Percentiles rank a stretch among this genome's conserved stretches.
phyloP scores from a whole-genome alignment of 768 basidiomycete genomes.

The Polyporus arcularius region DNA sequence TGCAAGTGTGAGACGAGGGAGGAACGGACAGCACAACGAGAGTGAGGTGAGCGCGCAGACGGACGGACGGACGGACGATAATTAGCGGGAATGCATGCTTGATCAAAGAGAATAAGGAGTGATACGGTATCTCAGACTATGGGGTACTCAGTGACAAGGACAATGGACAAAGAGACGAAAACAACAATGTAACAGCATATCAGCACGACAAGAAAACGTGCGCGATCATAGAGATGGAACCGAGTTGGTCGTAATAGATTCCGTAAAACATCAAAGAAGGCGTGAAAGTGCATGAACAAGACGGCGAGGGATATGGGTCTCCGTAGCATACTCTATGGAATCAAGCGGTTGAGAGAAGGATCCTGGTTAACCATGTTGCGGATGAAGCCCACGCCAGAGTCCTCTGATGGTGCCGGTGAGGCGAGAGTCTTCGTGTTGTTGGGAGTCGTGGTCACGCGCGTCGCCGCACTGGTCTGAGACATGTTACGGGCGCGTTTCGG shows the following conservation, averaged over 20 bases:
- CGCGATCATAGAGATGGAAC: conserved; percentile 26
- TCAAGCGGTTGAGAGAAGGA: conserved; percentile 53
- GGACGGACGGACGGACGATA: conserved; percentile 3
- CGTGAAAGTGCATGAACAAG: conserved; percentile 20
- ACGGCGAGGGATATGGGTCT: background rate
- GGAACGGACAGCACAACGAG: conserved; percentile 26
- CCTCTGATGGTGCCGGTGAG: conserved; percentile 77
- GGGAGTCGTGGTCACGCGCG: conserved; percentile 37
- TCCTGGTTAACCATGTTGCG: conserved; percentile 80
- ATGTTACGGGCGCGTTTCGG: conserved; percentile 68
- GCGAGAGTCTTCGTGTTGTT: conserved; percentile 48
- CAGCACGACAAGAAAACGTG: conserved; percentile 25
- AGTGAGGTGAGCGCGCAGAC: conserved; percentile 10
- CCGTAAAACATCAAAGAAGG: conserved; percentile 26
- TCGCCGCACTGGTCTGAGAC: conserved; percentile 71
- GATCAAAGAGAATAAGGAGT: conserved; percentile 30
- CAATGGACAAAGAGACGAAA: conserved; percentile 20
- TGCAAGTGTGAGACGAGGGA: background rate
- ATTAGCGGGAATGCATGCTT: conserved; percentile 24
- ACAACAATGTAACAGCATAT: conserved; percentile 27
- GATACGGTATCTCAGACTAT: conserved; percentile 34
- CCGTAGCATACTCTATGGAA: conserved; percentile 24
- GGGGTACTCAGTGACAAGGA: conserved; percentile 31
- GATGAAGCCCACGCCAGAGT: conserved; percentile 84
- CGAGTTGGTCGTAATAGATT: conserved; percentile 29